Base-by-base conservation (phyloP, 768 basidiomycete species). In the Dictyophora rubrovolvata region DNA sequence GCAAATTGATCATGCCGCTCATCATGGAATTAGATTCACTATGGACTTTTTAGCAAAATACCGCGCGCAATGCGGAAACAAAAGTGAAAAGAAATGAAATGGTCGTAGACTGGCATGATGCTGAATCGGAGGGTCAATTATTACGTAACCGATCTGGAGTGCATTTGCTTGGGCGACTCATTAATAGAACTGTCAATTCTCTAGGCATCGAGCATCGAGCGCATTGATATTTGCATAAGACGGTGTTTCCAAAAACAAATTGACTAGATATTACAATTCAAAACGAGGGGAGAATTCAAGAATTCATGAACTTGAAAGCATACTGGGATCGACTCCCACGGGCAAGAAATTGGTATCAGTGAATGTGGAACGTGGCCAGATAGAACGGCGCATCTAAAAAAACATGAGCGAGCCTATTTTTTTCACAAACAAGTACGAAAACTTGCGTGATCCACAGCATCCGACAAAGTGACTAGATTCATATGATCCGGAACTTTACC, bases 401-500 rank as follows among this genome's bases (percentile, higher is more conserved):
- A 48, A 8, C 42, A 57, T 33, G 51, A 14, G 64, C 21, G 67
- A 64, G 35, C 51, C 61, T 53, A 37, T 55, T 23, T 36, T n/a
- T 51, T 28, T 11, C 16, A 34, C 42, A 36, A 36, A 14, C 6
- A 11, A 37, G 22, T 11, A 28, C 11, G 37, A 21, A 36, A n/a
- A 62, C 82, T 28, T 64, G 89, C 89, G 67, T 89, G 84, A 37
- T 72, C 71, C 17, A 75, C 65, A 11, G 86, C 86, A 47, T 86
- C 83, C 4, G 67, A 53, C 11, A 72, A 73, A 9, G 84, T 76
- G 14, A 91, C 65, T 20, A 91, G 70, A 65, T 90, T 87, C 87
- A 91, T 89, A 63, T 90, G 85, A 62, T 88, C 82, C 9, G 87
- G 87, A 33, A 80, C 61, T 42, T 66, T 69, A 20, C 80, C 73